phyloP scores from a whole-genome alignment of 768 basidiomycete genomes.

The Pleurotus eryngii region DNA sequence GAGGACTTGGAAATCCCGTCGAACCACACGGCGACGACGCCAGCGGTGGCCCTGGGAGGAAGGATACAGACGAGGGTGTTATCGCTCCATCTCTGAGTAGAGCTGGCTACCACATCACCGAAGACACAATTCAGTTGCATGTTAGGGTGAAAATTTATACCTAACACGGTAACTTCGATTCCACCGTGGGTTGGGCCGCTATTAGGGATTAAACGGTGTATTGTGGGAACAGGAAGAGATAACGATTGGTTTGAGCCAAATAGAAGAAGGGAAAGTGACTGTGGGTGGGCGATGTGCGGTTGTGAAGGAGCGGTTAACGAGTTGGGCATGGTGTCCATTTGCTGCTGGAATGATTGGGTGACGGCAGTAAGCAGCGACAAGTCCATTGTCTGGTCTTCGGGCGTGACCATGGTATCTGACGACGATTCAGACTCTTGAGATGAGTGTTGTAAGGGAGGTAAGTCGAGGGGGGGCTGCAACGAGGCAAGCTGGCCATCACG shows the following conservation, averaged over 20 bases:
- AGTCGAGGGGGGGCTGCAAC: slow-evolving; percentile 26
- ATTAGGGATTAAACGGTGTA: slow-evolving; percentile 82
- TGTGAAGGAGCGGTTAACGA: slow-evolving; percentile 6
- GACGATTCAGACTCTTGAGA: slow-evolving; percentile 44
- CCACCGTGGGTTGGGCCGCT: slow-evolving; percentile 88
- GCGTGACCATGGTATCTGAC: slow-evolving; percentile 42
- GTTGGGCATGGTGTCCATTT: not conserved
- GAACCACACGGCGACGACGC: slow-evolving; percentile 89
- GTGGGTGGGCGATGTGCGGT: slow-evolving; percentile 25
- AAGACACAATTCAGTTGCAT: slow-evolving; percentile 78
- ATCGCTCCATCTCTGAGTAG: slow-evolving; percentile 88
- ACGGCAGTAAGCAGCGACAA: slow-evolving; percentile 32
- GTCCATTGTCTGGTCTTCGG: slow-evolving; percentile 38
- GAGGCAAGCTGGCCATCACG: slow-evolving; percentile 2
- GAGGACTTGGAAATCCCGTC: slow-evolving; percentile 65
- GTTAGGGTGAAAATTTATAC: slow-evolving; percentile 82
- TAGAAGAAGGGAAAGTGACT: slow-evolving; percentile 57
- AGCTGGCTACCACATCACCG: slow-evolving; percentile 76
- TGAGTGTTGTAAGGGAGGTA: slow-evolving; percentile 24
- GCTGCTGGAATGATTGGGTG: slow-evolving; percentile 7
- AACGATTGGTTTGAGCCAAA: slow-evolving; percentile 51
- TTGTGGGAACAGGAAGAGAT: slow-evolving; percentile 61
- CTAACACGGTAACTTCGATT: slow-evolving; percentile 91
- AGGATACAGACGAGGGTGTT: slow-evolving; percentile 90
- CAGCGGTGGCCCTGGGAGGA: slow-evolving; percentile 77